These are phyloP conservation scores for Coniferiporia sulphurascens DNA, from an alignment of 1,284 basidiomycete genomes.

Conservation along the genomic window DNA sequence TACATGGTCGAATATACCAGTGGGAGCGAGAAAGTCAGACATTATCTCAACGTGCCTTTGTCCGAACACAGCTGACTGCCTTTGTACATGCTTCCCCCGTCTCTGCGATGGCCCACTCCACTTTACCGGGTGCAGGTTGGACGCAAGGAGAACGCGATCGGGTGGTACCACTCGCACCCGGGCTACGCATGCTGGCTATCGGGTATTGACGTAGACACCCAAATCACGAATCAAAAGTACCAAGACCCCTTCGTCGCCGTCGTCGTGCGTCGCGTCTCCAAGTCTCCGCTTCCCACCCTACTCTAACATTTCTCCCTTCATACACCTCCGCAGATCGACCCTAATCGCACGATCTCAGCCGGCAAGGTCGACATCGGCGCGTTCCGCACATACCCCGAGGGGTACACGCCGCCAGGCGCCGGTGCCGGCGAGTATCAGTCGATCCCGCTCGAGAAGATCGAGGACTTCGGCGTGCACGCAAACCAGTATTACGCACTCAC, in stretches of 20 bases:
- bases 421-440: slow-evolving; percentile 85
- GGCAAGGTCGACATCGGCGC: slow-evolving; percentile 99
- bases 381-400: slow-evolving; percentile 94
- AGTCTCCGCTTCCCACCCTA: background rate
- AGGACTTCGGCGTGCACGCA: slow-evolving; percentile 98
- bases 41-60: no score
- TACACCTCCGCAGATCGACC: slow-evolving; percentile 70
- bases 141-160: slow-evolving; percentile 84
- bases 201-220: slow-evolving; percentile 95
- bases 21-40: slow-evolving; percentile 64
- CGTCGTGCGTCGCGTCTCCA: slow-evolving; percentile 58
- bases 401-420: slow-evolving; percentile 75
- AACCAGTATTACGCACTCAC: slow-evolving; percentile 93
- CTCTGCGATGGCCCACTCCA: background rate
- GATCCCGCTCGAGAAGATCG: slow-evolving; percentile 91
- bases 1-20: slow-evolving; percentile 96
- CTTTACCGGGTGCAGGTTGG: slow-evolving; percentile 52
- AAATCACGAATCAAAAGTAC: slow-evolving; percentile 91
- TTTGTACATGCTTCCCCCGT: slow-evolving; percentile 2
- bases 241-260: slow-evolving; percentile 97
- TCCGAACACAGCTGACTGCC: slow-evolving; percentile 17
- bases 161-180: slow-evolving; percentile 99
- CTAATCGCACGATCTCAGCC: slow-evolving; percentile 95
- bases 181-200: slow-evolving; percentile 98
- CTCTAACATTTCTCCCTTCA: slow-evolving; percentile 1